phyloP scores from a whole-genome alignment of 2,329 filamentous ascomycete genomes.

The Aurifilum marmelostoma region DNA sequence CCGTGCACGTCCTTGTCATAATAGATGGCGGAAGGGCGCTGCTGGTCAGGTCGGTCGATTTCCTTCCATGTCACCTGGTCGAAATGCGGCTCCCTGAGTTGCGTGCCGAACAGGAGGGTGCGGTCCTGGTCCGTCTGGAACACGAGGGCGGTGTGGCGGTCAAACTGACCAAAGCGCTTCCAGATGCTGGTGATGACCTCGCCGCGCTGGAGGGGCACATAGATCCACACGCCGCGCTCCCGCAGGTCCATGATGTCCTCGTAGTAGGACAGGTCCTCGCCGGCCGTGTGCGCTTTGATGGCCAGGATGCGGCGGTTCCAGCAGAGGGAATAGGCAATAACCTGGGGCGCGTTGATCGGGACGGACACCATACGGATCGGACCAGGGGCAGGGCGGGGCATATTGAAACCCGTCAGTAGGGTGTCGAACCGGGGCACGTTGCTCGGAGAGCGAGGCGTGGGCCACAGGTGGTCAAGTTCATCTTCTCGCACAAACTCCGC shows the following conservation, averaged over 20 bases:
- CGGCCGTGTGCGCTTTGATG: background rate
- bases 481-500: accelerated
- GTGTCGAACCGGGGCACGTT: background rate
- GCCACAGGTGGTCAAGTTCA: background rate
- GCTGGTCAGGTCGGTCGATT: background rate
- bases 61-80: background rate
- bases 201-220: background rate
- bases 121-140: background rate
- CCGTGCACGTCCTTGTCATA: background rate
- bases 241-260: background rate
- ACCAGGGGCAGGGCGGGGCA: no score
- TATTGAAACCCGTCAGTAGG: background rate
- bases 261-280: background rate
- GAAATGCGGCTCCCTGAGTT: background rate
- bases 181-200: background rate
- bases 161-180: background rate
- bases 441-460: background rate
- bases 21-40: background rate
- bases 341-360: background rate
- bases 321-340: background rate
- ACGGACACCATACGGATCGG: background rate
- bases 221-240: background rate
- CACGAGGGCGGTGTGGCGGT: background rate
- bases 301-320: background rate
- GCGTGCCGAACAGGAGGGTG: background rate